Base-by-base conservation (phyloP, 108 stramenopile species). In the Craspedostauros australis region DNA sequence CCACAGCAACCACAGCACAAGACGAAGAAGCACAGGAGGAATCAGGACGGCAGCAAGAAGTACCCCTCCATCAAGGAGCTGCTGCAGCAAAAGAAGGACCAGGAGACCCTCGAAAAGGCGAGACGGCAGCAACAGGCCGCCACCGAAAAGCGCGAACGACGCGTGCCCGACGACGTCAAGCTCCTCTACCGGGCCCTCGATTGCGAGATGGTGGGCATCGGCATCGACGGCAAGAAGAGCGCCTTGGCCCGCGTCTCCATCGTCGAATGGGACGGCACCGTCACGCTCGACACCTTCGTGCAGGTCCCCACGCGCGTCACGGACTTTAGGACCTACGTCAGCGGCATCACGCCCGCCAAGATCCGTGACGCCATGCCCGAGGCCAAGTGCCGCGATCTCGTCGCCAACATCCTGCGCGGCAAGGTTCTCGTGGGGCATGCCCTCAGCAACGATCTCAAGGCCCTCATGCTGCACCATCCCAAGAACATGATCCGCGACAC, bases 131-230 rank as follows among this genome's bases (percentile, higher is more conserved):
- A 28, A 31, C 62, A 57, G 47, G 64, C 80, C 33, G 66, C 52
- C 54, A 73, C 53, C 18, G 54, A 72, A 32, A 74, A 54, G 30
- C 50, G 68, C 24, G 54, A 72, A 24, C 50, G 73, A 48, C 33
- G 30, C 4, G 21, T 79, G 32, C 70, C 76, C 3, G 74, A 72
- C 20, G 58, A 54, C 18, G 36, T 66, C 25, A 67, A 64, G 36
- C 22, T 57, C 23, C 66, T 65, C 30, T 94, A 90, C 56, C 50
- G 91, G 19, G 95, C 88, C 6, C 50, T 99, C 44, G 98, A 99
- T 70, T 99, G 98, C 65, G 98, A 99, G 66, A 99, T 99, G 98
- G 98, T 98, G 34, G 96, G 98, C 23, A 89, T 95, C 23, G 95
- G 95, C 12, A 50, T 71, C 25, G 69, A 68, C n/a, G 88, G 87